Conservation (phyloP, 2,329 filamentous ascomycete species). For the Cercospora zeina region DNA sequence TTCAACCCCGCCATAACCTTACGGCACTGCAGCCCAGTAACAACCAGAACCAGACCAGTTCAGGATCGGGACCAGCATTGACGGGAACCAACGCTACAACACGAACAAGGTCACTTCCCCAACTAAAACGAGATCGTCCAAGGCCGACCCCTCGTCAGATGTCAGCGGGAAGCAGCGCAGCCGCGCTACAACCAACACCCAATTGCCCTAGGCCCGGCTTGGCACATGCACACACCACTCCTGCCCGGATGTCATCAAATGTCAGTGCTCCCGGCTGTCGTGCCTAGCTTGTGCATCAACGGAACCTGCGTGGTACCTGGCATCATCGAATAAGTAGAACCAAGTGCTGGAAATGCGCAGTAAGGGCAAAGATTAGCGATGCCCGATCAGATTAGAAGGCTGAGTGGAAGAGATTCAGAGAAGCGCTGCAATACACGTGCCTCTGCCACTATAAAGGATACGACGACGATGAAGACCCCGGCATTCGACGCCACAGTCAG, state of each 20-base stretch:
- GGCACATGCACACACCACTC: conserved; percentile 6
- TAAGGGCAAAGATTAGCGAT: conserved; percentile 15
- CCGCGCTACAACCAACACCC: neutral
- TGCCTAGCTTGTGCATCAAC: conserved; percentile 28
- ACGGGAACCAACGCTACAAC: neutral
- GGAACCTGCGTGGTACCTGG: conserved; percentile 33
- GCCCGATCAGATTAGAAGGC: conserved; percentile 8
- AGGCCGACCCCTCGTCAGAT: neutral
- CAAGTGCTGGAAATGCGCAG: conserved; percentile 36
- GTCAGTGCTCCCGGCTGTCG: conserved; percentile 18
- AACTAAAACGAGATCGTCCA: neutral
- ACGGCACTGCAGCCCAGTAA: neutral
- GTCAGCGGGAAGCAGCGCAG: neutral
- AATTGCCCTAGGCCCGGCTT: neutral
- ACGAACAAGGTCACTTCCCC: conserved; percentile 3
- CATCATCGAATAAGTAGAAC: conserved; percentile 33
- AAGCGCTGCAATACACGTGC: conserved; percentile 33
- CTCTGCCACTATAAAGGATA: conserved; percentile 34
- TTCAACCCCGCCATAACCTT: conserved; percentile 2
- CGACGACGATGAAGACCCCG: conserved; percentile 30
- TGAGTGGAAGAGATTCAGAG: conserved; percentile 23
- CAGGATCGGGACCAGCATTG: neutral
- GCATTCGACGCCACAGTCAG: conserved; percentile 22
- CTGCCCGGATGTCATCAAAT: neutral
- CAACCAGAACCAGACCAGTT: neutral